A percentile compares a stretch with the other conserved stretches of the same genome.
Evolutionary conservation across 495 filamentous ascomycete genomes (phyloP).

Genomic region (Pseudoneurospora amorphoporcata): DNA sequence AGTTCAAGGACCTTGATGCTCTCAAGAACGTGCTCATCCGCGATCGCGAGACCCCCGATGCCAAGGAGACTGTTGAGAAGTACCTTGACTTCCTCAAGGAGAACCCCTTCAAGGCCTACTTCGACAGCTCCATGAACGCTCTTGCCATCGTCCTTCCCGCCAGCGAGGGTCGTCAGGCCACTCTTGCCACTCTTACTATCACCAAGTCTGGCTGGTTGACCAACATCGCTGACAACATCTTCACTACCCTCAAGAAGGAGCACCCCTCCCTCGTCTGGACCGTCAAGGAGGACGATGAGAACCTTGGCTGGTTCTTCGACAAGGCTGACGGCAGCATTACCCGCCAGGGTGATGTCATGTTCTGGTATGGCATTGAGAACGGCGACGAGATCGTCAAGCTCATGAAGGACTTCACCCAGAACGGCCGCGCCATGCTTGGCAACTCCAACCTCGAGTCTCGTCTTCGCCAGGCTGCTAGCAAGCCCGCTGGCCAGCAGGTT

Average conservation of each 20-base stretch:
- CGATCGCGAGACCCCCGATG: constrained; percentile 78
- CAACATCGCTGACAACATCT: constrained; percentile 96
- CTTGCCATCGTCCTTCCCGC: constrained; percentile 85
- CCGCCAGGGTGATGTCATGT: constrained; percentile 77
- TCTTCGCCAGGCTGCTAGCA: constrained; percentile 63
- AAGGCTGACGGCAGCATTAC: constrained; percentile 90
- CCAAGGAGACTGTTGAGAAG: constrained; percentile 71
- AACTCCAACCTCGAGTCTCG: constrained; percentile 82
- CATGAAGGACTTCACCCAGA: constrained; percentile 76
- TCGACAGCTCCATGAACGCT: constrained; percentile 92
- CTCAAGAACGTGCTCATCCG: constrained; percentile 77
- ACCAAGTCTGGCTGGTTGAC: constrained; percentile 93
- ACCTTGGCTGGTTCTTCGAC: constrained; percentile 97
- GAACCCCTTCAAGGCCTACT: constrained; percentile 85
- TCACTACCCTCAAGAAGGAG: constrained; percentile 85
- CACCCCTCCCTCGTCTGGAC: constrained; percentile 90
- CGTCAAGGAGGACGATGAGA: constrained; percentile 95
- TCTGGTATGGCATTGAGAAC: constrained; percentile 89
- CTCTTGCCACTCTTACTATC: constrained; percentile 87
- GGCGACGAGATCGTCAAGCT: constrained; percentile 78
- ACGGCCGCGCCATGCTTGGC: constrained; percentile 82
- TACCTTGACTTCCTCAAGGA: constrained; percentile 69
- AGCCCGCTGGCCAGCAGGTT: constrained; percentile 44
- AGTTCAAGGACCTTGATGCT: constrained; percentile 67
- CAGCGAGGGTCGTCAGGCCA: constrained; percentile 46